Percentiles rank a stretch among this genome's conserved stretches.
phyloP scores from a whole-genome alignment of 495 filamentous ascomycete species.

The Aspergillus coremiiformis region DNA sequence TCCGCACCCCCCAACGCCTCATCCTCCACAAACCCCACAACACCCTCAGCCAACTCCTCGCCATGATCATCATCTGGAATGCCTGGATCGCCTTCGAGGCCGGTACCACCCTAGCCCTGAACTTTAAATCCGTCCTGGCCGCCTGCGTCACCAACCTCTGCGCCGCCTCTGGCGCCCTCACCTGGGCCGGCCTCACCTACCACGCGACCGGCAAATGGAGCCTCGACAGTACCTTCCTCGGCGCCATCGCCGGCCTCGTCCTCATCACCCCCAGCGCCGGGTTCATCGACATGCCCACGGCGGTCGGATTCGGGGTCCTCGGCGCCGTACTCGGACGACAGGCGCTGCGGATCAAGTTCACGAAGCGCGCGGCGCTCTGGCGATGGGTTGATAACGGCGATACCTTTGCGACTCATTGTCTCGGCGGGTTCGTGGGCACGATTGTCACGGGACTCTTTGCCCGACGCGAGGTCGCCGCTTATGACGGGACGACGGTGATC shows the following conservation, averaged over 20 bases:
- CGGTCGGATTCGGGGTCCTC: slow-evolving; percentile 38
- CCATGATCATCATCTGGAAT: slow-evolving; percentile 48
- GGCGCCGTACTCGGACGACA: slow-evolving; percentile 39
- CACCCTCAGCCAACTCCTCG: slow-evolving; percentile 41
- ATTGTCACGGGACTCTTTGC: slow-evolving; percentile 33
- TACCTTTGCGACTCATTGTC: slow-evolving; percentile 41
- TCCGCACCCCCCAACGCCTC: slow-evolving; percentile 34
- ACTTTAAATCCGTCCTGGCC: slow-evolving; percentile 42
- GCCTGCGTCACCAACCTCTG: slow-evolving; percentile 43
- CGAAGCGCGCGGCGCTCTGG: slow-evolving; percentile 24
- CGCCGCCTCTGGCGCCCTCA: slow-evolving; percentile 38
- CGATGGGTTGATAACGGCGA: slow-evolving; percentile 42
- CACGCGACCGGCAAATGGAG: slow-evolving; percentile 40
- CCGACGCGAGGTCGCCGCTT: slow-evolving; percentile 32
- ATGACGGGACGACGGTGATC: slow-evolving; percentile 34
- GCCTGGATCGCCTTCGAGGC: slow-evolving; percentile 51
- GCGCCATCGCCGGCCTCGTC: slow-evolving; percentile 43
- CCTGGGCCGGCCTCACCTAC: slow-evolving; percentile 42
- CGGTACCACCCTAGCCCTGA: slow-evolving; percentile 38
- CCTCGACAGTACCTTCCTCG: slow-evolving; percentile 42
- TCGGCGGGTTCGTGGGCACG: slow-evolving; percentile 36
- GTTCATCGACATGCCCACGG: slow-evolving; percentile 37
- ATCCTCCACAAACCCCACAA: slow-evolving; percentile 42
- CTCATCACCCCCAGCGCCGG: slow-evolving; percentile 44
- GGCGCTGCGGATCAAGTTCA: slow-evolving; percentile 43